Percentiles rank a stretch among this genome's conserved stretches.
Conservation (phyloP, 192 early-diverging fungal species). For the Umbelopsis sp. region DNA sequence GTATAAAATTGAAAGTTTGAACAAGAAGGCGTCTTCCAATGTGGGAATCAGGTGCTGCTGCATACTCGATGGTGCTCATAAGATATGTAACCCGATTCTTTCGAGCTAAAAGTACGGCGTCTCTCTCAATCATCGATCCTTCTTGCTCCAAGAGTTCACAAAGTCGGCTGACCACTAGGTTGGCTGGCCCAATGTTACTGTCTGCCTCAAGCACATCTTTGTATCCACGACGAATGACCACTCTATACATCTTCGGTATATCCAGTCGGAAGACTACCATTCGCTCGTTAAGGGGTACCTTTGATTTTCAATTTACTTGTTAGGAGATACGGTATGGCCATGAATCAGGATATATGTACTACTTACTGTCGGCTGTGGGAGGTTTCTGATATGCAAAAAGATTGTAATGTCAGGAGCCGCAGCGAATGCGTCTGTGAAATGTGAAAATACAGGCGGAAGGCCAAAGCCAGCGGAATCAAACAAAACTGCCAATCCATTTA, state of each 20-base stretch:
- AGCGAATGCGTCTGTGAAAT: slow-evolving; percentile 30
- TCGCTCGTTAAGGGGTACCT: not conserved
- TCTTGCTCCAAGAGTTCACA: slow-evolving; percentile 12
- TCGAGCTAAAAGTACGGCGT: not conserved
- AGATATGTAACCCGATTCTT: not conserved
- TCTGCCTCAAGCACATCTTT: slow-evolving; percentile 13
- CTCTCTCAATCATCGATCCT: slow-evolving; percentile 1
- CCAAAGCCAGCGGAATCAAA: slow-evolving; percentile 21
- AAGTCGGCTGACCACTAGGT: slow-evolving; percentile 1
- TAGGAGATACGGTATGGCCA: not conserved
- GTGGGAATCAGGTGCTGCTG: not conserved
- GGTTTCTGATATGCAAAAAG: slow-evolving; percentile 27
- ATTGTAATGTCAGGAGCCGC: slow-evolving; percentile 23
- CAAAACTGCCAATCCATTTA: slow-evolving; percentile 29
- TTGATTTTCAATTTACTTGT: no score
- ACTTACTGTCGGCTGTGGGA: slow-evolving; percentile 14
- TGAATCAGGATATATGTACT: not conserved
- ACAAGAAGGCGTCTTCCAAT: not conserved
- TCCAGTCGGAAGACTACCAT: slow-evolving; percentile 22
- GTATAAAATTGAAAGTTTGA: not conserved
- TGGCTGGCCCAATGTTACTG: not conserved
- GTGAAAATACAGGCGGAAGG: slow-evolving; percentile 24
- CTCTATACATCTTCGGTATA: slow-evolving; percentile 21
- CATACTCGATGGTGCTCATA: slow-evolving; percentile 16
- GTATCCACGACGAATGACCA: slow-evolving; percentile 19